Evolutionary conservation across 352 stramenopile species (phyloP).

Genomic region (Pythium pectinolyticum): DNA sequence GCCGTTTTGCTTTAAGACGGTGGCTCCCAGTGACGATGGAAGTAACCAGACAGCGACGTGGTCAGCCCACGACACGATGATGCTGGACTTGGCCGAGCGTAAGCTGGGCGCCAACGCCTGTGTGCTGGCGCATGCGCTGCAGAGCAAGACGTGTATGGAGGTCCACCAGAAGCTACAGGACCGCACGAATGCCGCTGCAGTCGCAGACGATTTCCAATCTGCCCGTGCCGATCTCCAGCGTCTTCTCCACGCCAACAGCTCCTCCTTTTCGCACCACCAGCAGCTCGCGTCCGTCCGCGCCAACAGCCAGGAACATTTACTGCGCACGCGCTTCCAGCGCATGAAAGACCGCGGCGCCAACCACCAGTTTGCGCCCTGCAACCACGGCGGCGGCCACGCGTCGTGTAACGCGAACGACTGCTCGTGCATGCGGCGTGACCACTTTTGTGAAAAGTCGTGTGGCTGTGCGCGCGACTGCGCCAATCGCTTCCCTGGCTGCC

Average conservation of each 20-base stretch:
- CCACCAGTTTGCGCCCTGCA: constrained; percentile 71
- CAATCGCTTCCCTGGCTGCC: constrained; percentile 76
- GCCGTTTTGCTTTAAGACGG: constrained; percentile 4
- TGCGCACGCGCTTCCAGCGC: constrained; percentile 67
- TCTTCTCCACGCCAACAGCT: constrained; percentile 2
- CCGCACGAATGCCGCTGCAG: not conserved
- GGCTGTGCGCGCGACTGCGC: constrained; percentile 63
- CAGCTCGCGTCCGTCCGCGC: constrained; percentile 34
- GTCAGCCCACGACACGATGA: constrained; percentile 39
- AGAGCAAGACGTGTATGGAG: constrained; percentile 44
- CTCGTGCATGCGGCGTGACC: constrained; percentile 78
- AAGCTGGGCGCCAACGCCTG: constrained; percentile 45
- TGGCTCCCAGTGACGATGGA: not conserved
- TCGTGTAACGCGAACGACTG: constrained; percentile 69
- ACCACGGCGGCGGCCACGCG: constrained; percentile 37
- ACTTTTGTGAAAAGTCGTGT: constrained; percentile 77
- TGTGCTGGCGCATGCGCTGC: constrained; percentile 38
- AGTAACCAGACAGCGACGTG: constrained; percentile 20
- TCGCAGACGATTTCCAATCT: not conserved
- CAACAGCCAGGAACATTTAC: constrained; percentile 70
- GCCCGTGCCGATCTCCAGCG: constrained; percentile 16
- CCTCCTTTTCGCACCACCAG: constrained; percentile 23
- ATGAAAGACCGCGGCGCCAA: constrained; percentile 82
- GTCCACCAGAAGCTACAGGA: constrained; percentile 27
- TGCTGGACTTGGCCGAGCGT: constrained; percentile 45